phyloP scores from a whole-genome alignment of 2,329 filamentous ascomycete genomes.

The Diaporthe sp. region DNA sequence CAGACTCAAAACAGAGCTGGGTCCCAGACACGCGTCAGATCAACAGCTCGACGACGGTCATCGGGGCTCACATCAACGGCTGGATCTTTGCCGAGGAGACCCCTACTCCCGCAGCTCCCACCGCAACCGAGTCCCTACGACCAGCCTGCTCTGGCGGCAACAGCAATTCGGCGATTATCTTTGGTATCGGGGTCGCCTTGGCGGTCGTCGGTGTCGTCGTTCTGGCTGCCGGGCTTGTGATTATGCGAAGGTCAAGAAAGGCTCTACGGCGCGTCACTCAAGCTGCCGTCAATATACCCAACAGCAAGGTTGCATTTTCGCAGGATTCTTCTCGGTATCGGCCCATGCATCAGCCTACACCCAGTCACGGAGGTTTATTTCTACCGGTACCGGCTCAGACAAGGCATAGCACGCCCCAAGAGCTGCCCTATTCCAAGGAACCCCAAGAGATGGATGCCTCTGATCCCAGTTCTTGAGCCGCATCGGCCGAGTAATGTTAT shows the following conservation, averaged over 20 bases:
- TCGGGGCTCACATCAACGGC: background rate
- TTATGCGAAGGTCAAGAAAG: background rate
- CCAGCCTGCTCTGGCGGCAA: too few relatives aligned
- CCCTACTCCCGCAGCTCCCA: background rate
- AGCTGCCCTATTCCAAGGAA: background rate
- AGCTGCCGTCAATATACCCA: background rate
- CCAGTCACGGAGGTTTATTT: background rate
- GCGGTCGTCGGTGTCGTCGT: background rate
- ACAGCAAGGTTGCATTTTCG: background rate
- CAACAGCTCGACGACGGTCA: background rate
- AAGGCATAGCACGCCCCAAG: background rate
- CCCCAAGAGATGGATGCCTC: background rate
- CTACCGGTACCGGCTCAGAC: background rate
- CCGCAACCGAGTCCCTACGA: background rate
- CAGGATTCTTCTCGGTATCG: background rate
- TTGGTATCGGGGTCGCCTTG: background rate
- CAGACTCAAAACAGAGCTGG: background rate
- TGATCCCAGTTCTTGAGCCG: background rate
- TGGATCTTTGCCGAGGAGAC: conserved; percentile 12
- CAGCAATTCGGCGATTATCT: background rate
- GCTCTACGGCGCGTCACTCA: background rate
- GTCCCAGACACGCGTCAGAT: background rate
- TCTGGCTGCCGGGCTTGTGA: background rate
- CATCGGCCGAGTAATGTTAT: background rate
- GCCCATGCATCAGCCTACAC: background rate